Percentiles rank a stretch among this genome's conserved stretches.
phyloP scores from a whole-genome alignment of 352 stramenopile genomes.

The Globisporangium solare region DNA sequence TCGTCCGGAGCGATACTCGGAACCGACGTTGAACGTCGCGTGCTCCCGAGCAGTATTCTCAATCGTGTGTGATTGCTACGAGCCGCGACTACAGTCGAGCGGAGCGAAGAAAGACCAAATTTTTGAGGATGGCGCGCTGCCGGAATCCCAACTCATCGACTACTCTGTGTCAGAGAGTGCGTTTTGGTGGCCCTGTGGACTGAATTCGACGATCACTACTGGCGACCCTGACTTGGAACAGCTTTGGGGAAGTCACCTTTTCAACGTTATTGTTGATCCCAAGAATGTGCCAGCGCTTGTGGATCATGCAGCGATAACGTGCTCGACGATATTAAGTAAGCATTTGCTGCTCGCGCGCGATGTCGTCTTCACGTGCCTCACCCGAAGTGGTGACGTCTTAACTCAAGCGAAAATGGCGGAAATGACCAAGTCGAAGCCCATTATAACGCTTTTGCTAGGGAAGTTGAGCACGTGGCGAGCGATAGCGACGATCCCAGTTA shows the following conservation, averaged over 20 bases:
- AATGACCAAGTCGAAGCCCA: conserved; percentile 43
- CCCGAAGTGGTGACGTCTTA: conserved; percentile 14
- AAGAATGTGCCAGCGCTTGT: conserved; percentile 59
- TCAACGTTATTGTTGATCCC: conserved; percentile 56
- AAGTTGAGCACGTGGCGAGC: conserved; percentile 52
- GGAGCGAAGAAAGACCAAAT: conserved; percentile 11
- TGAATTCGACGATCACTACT: conserved; percentile 7
- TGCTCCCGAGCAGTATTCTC: conserved; percentile 55
- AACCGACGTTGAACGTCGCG: conserved; percentile 42
- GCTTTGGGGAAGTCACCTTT: conserved; percentile 74
- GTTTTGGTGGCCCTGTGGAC: conserved; percentile 76
- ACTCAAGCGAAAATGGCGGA: conserved; percentile 22
- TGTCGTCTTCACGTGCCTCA: conserved; percentile 47
- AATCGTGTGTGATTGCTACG: conserved; percentile 78
- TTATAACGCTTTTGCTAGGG: conserved; percentile 56
- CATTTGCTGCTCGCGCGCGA: conserved; percentile 75
- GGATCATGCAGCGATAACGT: conserved; percentile 70
- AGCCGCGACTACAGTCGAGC: conserved; percentile 33
- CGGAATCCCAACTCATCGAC: conserved; percentile 66
- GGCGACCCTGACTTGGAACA: conserved; percentile 24
- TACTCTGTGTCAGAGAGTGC: conserved; percentile 71
- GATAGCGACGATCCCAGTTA: conserved; percentile 71
- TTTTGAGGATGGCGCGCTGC: conserved; percentile 67
- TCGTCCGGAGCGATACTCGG: conserved; percentile 44
- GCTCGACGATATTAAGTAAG: conserved; percentile 70